Conservation (phyloP, 2,329 filamentous ascomycete species). For the Botrytis squamosa region DNA sequence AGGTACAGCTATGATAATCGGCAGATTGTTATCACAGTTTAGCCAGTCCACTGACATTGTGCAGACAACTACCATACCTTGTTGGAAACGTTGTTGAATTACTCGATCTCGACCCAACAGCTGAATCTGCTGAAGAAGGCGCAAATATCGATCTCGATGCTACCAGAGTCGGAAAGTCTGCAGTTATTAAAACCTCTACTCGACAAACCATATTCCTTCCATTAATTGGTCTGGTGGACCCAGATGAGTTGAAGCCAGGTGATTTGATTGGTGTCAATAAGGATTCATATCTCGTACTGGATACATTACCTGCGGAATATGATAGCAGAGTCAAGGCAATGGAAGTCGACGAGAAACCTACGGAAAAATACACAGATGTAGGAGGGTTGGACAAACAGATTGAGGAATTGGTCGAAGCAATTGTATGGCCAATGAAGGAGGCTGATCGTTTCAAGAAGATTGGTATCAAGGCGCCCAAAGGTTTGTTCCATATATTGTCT, state of each 20-base stretch:
- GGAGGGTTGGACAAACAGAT: constrained; percentile 98
- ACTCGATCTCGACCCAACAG: constrained; percentile 91
- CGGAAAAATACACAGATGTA: constrained; percentile 97
- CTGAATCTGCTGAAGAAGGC: constrained; percentile 93
- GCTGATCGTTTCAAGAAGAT: constrained; percentile 99
- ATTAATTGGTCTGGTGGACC: constrained; percentile 93
- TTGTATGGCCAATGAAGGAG: constrained; percentile 99
- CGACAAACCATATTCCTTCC: constrained; percentile 98
- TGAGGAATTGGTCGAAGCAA: constrained; percentile 95
- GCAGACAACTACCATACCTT: constrained; percentile 92
- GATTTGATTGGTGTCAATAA: constrained; percentile 99
- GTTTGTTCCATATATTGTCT: constrained; percentile 51
- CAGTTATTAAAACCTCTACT: constrained; percentile 98
- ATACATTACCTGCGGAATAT: constrained; percentile 95
- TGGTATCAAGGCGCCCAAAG: constrained; percentile 98
- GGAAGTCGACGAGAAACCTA: constrained; percentile 99
- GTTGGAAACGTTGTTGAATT: constrained; percentile 98
- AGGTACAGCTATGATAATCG: constrained; percentile 37
- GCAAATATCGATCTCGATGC: constrained; percentile 98
- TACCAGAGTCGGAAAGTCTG: constrained; percentile 93
- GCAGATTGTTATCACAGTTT: neutral
- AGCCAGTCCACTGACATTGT: constrained; percentile 23
- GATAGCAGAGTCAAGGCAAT: constrained; percentile 99
- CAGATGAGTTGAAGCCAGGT: constrained; percentile 89
- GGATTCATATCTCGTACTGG: constrained; percentile 95